Evolutionary conservation across 371 early-diverging fungal species (phyloP).

Genomic region (Lichtheimia corymbifera): DNA sequence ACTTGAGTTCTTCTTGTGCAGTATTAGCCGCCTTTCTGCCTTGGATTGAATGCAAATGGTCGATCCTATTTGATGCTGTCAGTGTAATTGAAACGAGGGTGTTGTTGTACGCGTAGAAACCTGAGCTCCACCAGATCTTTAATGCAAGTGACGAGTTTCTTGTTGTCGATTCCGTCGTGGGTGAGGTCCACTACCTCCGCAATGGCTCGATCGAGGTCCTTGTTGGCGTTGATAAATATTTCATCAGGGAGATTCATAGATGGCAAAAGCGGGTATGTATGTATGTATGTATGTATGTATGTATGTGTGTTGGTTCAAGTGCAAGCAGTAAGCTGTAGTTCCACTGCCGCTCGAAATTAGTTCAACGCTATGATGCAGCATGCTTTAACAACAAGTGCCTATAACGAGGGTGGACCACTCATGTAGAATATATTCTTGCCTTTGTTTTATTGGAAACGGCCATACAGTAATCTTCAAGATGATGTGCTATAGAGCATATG

Average conservation of each 20-base stretch:
- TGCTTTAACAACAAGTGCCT: too few relatives aligned
- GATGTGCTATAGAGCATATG: too few relatives aligned
- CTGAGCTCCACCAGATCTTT: conserved; percentile 1
- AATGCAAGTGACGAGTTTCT: neutral
- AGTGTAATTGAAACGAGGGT: neutral
- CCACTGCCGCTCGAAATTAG: too few relatives aligned
- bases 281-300: neutral
- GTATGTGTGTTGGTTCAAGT: too few relatives aligned
- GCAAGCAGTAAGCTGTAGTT: too few relatives aligned
- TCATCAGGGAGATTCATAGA: neutral
- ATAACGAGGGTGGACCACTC: too few relatives aligned
- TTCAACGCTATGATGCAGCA: too few relatives aligned
- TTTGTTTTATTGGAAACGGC: too few relatives aligned
- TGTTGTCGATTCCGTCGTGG: neutral
- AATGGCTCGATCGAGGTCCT: neutral
- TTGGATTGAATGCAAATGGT: neutral
- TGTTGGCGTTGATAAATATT: neutral
- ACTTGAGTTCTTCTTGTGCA: neutral
- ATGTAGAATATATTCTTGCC: too few relatives aligned
- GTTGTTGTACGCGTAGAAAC: neutral
- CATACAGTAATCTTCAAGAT: too few relatives aligned
- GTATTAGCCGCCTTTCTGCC: neutral
- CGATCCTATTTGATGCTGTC: neutral
- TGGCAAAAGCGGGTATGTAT: neutral
- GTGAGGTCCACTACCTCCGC: neutral